phyloP scores from a whole-genome alignment of 352 stramenopile genomes.

The Pythium myriotylum region DNA sequence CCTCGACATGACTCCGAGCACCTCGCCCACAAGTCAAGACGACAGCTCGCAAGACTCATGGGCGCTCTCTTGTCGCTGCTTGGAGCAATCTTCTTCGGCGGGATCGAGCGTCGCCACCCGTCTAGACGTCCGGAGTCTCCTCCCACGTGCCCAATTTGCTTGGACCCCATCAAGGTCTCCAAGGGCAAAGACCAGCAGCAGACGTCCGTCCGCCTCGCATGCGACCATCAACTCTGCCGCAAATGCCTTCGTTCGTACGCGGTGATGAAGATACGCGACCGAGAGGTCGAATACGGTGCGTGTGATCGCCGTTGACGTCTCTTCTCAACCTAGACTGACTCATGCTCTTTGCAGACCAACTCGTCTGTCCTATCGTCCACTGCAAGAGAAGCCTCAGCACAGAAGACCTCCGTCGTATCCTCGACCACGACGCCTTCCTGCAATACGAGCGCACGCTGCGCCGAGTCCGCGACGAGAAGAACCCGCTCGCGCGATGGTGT shows the following conservation, averaged over 20 bases:
- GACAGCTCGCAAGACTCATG: too few species aligned
- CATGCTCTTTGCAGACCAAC: conserved; percentile 39
- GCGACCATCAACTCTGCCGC: conserved; percentile 58
- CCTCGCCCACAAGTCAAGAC: too few species aligned
- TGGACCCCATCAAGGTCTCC: not conserved
- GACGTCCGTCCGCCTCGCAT: conserved; percentile 30
- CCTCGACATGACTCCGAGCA: too few species aligned
- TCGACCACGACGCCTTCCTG: conserved; percentile 19
- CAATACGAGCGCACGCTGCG: conserved; percentile 40
- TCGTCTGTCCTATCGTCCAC: conserved; percentile 58
- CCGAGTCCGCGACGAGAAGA: conserved; percentile 65
- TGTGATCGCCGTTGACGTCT: not conserved
- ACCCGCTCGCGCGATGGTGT: conserved; percentile 73
- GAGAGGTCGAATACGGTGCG: conserved; percentile 59
- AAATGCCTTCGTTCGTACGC: conserved; percentile 52
- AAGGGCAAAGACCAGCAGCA: not conserved
- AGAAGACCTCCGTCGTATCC: conserved; percentile 37
- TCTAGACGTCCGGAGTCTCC: too few species aligned
- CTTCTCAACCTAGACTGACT: not conserved
- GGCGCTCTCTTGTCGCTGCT: too few species aligned
- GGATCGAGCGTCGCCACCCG: too few species aligned
- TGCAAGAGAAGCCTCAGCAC: conserved; percentile 43
- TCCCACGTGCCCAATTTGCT: conserved; percentile 5
- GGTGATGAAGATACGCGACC: conserved; percentile 50
- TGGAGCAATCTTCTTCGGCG: too few species aligned